A percentile compares a stretch with the other conserved stretches of the same genome.
phyloP scores from a whole-genome alignment of 2,329 filamentous ascomycete genomes.

The Penicillium concentricum region DNA sequence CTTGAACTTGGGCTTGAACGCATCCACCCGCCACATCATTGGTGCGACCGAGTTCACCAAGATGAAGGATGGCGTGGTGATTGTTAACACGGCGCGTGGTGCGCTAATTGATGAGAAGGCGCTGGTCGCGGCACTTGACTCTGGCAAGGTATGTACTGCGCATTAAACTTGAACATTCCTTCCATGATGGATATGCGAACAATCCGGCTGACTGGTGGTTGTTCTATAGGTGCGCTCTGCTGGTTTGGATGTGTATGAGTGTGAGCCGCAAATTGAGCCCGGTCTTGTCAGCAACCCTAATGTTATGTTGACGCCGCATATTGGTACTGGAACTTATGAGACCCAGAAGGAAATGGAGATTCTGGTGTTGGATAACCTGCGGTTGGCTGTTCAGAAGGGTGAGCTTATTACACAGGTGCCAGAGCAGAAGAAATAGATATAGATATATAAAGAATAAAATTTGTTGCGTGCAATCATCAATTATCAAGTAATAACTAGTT shows the following conservation, averaged over 20 bases:
- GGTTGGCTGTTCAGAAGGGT: constrained; percentile 56
- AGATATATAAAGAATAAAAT: not conserved
- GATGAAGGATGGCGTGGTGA: constrained; percentile 47
- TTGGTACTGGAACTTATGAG: constrained; percentile 60
- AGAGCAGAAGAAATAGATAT: constrained; percentile 53
- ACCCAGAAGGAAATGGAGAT: constrained; percentile 63
- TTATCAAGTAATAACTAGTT: not conserved
- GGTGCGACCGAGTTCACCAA: constrained; percentile 45
- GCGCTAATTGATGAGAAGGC: constrained; percentile 49
- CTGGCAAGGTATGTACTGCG: constrained; percentile 39
- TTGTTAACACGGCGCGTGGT: constrained; percentile 47
- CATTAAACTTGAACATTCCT: not conserved
- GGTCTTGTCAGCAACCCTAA: constrained; percentile 47
- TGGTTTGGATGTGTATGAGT: constrained; percentile 49
- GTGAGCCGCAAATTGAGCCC: constrained; percentile 48
- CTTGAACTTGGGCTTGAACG: constrained; percentile 47
- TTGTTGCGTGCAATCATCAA: not conserved
- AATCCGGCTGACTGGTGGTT: not conserved
- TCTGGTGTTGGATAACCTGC: constrained; percentile 58
- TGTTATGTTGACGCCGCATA: constrained; percentile 59
- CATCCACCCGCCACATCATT: constrained; percentile 48
- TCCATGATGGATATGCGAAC: not conserved
- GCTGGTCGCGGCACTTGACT: constrained; percentile 45
- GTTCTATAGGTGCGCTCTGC: constrained; percentile 39
- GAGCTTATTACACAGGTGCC: constrained; percentile 60